Base-by-base conservation (phyloP, 345 rosid species). In the Geranium rotundifolium region DNA sequence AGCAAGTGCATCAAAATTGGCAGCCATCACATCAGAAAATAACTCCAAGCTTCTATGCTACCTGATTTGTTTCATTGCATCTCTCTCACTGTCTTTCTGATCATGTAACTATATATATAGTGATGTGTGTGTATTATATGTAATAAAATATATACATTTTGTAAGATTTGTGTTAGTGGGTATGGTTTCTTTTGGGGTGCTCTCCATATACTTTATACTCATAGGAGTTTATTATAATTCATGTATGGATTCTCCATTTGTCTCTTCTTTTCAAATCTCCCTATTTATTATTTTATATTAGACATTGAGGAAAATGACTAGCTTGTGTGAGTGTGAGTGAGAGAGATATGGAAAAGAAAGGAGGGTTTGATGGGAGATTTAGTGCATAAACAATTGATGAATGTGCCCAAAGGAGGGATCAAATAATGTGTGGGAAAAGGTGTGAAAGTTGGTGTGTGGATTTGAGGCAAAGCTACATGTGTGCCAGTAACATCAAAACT, bases 21-120 rank as follows among this genome's bases (percentile, higher is more conserved):
- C 18, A 58, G 41, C 69, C 29, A 67, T 74, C 83, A 71, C 76
- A 76, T 79, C 78, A 54, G 50, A 65, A 60, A 54, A 29, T 19
- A 63, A 30, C 57, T 63, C 9, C 37, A 56, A 68, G 29, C 41
- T 46, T 19, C 52, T 59, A 17, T 56, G 64, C 63, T 58, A 61
- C 37, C 59, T 39, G 39, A 15, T 31, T 8, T 8, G 4, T 34
- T 34, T 34, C 8, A 3, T 34, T 34, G n/a, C n/a, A n/a, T n/a
- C n/a, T n/a, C n/a, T n/a, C n/a, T n/a, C n/a, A n/a, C n/a, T n/a
- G n/a, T n/a, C n/a, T n/a, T 34, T 4, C 8, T 34, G 41, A 3
- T 34, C 4, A 34, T 34, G 41, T 34, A 34, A 12, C 4, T 41
- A 1, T 5, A 1, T 5, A 1, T 41, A 41, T 3, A 41, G 4